phyloP scores from a whole-genome alignment of 176 grass and related monocot species.

The Saccharum officinarum region DNA sequence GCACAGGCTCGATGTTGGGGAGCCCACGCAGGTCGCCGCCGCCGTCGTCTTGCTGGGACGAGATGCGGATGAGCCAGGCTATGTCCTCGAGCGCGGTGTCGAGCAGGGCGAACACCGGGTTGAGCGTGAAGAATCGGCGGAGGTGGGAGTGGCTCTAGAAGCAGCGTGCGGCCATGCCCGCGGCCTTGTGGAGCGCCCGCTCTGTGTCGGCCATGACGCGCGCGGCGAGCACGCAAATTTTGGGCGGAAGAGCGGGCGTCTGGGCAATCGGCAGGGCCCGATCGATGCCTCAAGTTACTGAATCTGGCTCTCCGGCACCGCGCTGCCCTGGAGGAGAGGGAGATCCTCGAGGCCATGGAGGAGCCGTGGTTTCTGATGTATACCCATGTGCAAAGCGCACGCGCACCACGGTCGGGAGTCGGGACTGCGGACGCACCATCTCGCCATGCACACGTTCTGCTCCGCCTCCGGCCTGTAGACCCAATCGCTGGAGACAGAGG shows the following conservation, averaged over 20 bases:
- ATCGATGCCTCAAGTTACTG: not conserved
- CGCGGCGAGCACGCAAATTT: not conserved
- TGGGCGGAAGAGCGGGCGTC: not conserved
- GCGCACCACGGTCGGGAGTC: too few species aligned
- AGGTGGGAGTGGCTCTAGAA: constrained; percentile 64
- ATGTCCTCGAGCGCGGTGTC: constrained; percentile 84
- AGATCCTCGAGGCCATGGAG: too few species aligned
- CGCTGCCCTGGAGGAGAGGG: too few species aligned
- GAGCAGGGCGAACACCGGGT: constrained; percentile 57
- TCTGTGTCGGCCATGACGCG: constrained; percentile 51
- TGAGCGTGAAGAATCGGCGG: constrained; percentile 75
- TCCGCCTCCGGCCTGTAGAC: too few species aligned
- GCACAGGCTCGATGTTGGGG: constrained; percentile 75
- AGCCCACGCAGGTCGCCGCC: constrained; percentile 50
- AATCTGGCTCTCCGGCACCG: too few species aligned
- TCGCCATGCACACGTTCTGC: too few species aligned
- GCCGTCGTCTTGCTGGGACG: constrained; percentile 33
- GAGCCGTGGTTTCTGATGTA: too few species aligned
- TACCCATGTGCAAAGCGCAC: too few species aligned
- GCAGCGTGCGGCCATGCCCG: constrained; percentile 50
- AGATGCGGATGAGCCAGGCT: constrained; percentile 84
- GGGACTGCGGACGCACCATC: too few species aligned
- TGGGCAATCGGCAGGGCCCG: not conserved
- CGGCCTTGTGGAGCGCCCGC: constrained; percentile 62
- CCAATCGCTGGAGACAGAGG: too few species aligned